phyloP scores from a whole-genome alignment of 1,284 basidiomycete species.

The Cutaneotrichosporon dermatis region DNA sequence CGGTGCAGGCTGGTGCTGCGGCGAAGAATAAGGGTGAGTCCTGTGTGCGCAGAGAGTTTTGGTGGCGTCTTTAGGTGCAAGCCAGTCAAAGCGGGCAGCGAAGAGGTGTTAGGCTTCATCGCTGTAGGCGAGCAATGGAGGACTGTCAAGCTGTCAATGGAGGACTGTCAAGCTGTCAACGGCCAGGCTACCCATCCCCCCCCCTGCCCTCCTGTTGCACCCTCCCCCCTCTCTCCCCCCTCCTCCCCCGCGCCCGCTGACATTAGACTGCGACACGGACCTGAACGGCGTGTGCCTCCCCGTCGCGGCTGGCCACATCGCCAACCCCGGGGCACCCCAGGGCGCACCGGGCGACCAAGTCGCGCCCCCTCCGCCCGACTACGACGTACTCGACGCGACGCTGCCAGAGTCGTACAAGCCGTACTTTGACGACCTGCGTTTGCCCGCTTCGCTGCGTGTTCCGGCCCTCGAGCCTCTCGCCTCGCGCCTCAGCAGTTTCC shows the following conservation, averaged over 20 bases:
- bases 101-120: no score
- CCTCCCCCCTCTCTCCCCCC: no score
- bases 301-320: not conserved
- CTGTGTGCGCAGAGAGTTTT: no score
- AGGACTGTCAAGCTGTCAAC: no score
- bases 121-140: no score
- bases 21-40: not conserved
- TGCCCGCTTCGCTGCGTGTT: constrained; percentile 16
- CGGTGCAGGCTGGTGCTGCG: not conserved
- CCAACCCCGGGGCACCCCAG: not conserved
- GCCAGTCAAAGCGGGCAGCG: no score
- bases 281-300: no score
- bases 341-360: not conserved
- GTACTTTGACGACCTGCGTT: constrained; percentile 15
- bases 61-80: no score
- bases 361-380: not conserved
- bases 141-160: no score
- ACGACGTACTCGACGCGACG: constrained; percentile 4
- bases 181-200: no score
- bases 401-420: constrained; percentile 19
- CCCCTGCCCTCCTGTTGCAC: no score
- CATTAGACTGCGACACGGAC: not conserved
- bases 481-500: constrained; percentile 19
- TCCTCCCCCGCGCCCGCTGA: no score
- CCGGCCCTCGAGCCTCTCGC: constrained; percentile 16